Conservation (phyloP, 805 yeast genomes). For the Tanozyma kutaoensis region DNA sequence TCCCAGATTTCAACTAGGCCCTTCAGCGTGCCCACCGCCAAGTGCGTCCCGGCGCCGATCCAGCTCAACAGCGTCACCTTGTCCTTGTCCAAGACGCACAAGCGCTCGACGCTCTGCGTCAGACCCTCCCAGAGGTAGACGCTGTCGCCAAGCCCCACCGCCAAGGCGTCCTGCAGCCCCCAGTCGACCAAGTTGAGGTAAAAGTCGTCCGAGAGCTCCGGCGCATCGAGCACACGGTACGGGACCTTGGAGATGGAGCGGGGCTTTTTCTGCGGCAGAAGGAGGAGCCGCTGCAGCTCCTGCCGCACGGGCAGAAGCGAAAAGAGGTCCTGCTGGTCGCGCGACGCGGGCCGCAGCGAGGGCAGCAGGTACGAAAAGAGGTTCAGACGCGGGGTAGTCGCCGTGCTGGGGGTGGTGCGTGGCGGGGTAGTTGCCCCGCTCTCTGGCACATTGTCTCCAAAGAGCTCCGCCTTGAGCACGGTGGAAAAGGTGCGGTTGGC, state of each 20-base stretch:
- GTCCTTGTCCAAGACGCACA: conserved; percentile 67
- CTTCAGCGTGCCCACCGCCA: conserved; percentile 80
- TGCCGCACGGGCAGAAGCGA: conserved; percentile 80
- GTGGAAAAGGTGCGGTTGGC: conserved; percentile 82
- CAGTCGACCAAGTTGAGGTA: conserved; percentile 88
- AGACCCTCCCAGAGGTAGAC: conserved; percentile 88
- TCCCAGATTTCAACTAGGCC: conserved; percentile 96
- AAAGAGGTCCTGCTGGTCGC: conserved; percentile 63
- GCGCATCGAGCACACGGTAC: conserved; percentile 89
- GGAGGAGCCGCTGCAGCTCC: conserved; percentile 66
- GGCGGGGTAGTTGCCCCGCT: conserved; percentile 17
- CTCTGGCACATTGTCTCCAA: conserved; percentile 73
- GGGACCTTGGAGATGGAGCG: conserved; percentile 79
- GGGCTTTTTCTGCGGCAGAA: conserved; percentile 72
- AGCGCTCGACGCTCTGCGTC: conserved; percentile 67
- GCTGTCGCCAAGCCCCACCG: conserved; percentile 79
- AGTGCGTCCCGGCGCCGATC: conserved; percentile 90
- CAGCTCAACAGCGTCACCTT: conserved; percentile 75
- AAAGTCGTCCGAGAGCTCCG: conserved; percentile 87
- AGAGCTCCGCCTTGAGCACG: conserved; percentile 76
- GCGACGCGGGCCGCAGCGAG: conserved; percentile 43
- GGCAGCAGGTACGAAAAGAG: conserved; percentile 69
- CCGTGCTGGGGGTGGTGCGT: conserved; percentile 1
- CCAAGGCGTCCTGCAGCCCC: conserved; percentile 82
- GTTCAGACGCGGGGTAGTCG: conserved; percentile 25